Evolutionary conservation across 441 rosid species (phyloP).

Genomic region (Populus hybrid): DNA sequence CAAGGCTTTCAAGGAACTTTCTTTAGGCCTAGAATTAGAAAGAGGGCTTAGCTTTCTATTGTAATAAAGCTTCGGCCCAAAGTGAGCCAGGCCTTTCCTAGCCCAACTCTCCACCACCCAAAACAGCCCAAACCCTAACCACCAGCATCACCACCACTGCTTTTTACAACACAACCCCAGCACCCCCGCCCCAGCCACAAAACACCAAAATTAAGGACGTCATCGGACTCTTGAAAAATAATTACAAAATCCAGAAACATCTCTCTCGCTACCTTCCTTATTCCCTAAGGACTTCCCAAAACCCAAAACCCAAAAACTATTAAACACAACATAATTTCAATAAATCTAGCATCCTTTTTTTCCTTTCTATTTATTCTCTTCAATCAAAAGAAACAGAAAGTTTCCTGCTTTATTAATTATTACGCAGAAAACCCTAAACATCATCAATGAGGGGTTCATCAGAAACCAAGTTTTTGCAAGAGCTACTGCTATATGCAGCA

Average conservation of each 20-base stretch:
- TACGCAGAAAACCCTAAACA: neutral
- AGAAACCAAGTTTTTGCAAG: slow-evolving; percentile 73
- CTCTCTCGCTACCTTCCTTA: neutral
- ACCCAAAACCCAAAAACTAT: too few species aligned
- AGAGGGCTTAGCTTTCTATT: neutral
- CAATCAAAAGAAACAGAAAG: neutral
- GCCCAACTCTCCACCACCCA: neutral
- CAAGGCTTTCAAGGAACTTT: neutral
- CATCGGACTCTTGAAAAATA: neutral
- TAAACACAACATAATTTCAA: neutral
- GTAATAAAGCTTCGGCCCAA: neutral
- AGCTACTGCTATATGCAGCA: slow-evolving; percentile 76
- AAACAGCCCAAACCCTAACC: neutral
- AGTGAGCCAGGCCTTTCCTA: neutral
- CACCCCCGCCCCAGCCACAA: neutral
- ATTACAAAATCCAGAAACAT: neutral
- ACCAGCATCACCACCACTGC: neutral
- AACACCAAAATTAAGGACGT: neutral
- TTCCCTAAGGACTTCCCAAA: neutral
- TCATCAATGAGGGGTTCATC: slow-evolving; percentile 50
- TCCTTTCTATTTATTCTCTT: neutral
- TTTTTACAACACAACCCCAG: neutral
- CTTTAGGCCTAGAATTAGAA: neutral
- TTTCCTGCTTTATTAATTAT: neutral
- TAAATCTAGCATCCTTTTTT: neutral